Percentiles rank a stretch among this genome's conserved stretches.
phyloP scores from a whole-genome alignment of 164 flowering plant species.

The Santalum album region DNA sequence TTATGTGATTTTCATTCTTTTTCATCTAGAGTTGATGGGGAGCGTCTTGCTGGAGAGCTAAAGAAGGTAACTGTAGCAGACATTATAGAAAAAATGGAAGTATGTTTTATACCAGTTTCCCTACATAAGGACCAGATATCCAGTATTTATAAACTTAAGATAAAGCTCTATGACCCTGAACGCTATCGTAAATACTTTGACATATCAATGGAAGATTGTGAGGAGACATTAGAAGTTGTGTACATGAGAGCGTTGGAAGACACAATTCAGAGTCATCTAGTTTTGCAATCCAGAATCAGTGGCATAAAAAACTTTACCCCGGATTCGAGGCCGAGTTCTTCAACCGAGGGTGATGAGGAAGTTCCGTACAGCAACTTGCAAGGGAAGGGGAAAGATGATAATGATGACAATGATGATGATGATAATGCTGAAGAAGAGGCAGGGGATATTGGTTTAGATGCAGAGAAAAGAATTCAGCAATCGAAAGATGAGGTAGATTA shows the following conservation, averaged over 20 bases:
- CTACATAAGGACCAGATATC: constrained; percentile 18
- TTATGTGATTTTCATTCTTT: not conserved
- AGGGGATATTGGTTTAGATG: constrained; percentile 65
- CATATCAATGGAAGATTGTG: constrained; percentile 43
- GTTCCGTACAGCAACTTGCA: constrained; percentile 10
- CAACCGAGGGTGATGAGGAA: constrained; percentile 33
- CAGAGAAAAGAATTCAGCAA: constrained; percentile 47
- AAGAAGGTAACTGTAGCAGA: constrained; percentile 70
- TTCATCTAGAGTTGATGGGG: constrained; percentile 51
- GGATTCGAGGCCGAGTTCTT: constrained; percentile 15
- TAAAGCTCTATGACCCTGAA: constrained; percentile 44
- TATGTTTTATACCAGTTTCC: constrained; percentile 36
- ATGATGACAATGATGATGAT: constrained; percentile 27
- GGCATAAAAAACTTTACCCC: constrained; percentile 46
- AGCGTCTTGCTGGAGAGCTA: constrained; percentile 53
- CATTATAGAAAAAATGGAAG: constrained; percentile 63
- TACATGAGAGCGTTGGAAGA: constrained; percentile 58
- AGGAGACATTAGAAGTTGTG: constrained; percentile 24
- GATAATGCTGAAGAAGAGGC: constrained; percentile 28
- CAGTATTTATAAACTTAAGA: constrained; percentile 60
- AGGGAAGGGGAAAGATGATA: constrained; percentile 19
- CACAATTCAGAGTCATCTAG: constrained; percentile 45
- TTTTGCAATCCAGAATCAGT: constrained; percentile 43
- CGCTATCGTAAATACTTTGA: constrained; percentile 31
- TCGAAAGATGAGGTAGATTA: constrained; percentile 72